Conservation (phyloP, 345 rosid species). For the Laguncularia racemosa region DNA sequence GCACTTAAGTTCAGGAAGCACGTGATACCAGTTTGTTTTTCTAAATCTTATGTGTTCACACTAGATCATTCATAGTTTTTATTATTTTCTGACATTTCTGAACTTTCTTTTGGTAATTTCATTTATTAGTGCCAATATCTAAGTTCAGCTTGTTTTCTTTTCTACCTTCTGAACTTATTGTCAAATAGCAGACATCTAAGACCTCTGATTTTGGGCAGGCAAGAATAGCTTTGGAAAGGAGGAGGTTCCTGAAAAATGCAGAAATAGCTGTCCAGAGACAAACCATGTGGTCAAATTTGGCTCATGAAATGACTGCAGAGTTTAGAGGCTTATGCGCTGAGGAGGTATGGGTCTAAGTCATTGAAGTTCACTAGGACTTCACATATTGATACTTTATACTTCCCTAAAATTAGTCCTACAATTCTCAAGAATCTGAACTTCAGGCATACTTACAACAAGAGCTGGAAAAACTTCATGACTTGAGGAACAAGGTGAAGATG, state of each 20-base stretch:
- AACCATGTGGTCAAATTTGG: conserved; percentile 98
- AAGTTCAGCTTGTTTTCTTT: too few species aligned
- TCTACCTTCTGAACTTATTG: too few species aligned
- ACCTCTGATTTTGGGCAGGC: conserved; percentile 43
- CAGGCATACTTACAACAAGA: conserved; percentile 99
- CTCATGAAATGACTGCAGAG: conserved; percentile 99
- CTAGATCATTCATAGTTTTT: too few species aligned
- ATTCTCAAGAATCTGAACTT: conserved; percentile 24
- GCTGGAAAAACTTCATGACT: conserved; percentile 86
- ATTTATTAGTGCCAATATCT: too few species aligned
- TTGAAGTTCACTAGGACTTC: background rate
- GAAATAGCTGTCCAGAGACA: conserved; percentile 93
- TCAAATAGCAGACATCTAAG: background rate
- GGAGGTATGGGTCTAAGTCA: conserved; percentile 49
- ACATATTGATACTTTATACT: background rate
- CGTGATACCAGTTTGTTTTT: too few species aligned
- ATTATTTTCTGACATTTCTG: too few species aligned
- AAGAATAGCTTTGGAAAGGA: conserved; percentile 94
- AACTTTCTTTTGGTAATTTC: too few species aligned
- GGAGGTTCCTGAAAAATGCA: conserved; percentile 87
- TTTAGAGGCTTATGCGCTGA: conserved; percentile 99
- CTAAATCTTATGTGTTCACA: too few species aligned
- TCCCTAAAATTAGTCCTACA: conserved; percentile 4
- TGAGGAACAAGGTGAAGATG: conserved; percentile 93
- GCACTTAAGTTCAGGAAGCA: too few species aligned